Conservation (phyloP, 768 basidiomycete genomes). For the Calocera viscosa region DNA sequence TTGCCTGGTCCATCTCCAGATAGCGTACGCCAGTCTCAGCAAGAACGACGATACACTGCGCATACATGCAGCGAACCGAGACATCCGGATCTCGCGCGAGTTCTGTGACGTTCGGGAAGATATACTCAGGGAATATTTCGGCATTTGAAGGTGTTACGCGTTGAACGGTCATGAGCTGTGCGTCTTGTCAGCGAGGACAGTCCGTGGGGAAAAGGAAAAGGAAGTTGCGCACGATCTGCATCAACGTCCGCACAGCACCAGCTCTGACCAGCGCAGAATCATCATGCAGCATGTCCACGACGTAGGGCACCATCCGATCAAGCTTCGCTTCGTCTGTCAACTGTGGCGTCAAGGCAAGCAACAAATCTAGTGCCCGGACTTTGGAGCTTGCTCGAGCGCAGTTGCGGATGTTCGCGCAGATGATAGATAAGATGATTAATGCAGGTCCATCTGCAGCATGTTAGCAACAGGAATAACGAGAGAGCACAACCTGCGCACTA, state of each 20-base stretch:
- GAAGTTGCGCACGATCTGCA: slow-evolving; percentile 57
- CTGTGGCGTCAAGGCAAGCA: slow-evolving; percentile 65
- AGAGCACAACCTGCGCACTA: slow-evolving; percentile 32
- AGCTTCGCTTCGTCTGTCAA: slow-evolving; percentile 91
- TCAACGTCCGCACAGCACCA: slow-evolving; percentile 60
- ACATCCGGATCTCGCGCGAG: slow-evolving; percentile 75
- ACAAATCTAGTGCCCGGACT: slow-evolving; percentile 70
- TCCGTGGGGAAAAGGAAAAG: not conserved
- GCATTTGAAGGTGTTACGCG: slow-evolving; percentile 51
- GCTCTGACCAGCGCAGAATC: slow-evolving; percentile 73
- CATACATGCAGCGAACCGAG: slow-evolving; percentile 66
- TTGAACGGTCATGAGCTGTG: slow-evolving; percentile 46
- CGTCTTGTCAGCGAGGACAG: not conserved
- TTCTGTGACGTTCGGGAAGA: slow-evolving; percentile 78
- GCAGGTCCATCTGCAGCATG: slow-evolving; percentile 72
- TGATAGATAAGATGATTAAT: slow-evolving; percentile 71
- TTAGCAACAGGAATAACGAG: not conserved
- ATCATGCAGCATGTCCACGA: slow-evolving; percentile 78
- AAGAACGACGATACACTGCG: slow-evolving; percentile 71
- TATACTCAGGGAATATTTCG: slow-evolving; percentile 80
- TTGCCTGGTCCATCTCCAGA: slow-evolving; percentile 84
- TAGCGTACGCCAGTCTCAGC: slow-evolving; percentile 79
- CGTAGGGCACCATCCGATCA: slow-evolving; percentile 84
- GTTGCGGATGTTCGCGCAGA: slow-evolving; percentile 82
- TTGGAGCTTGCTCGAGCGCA: slow-evolving; percentile 77